A percentile compares a stretch with the other conserved stretches of the same genome.
These are phyloP conservation scores for Fusarium annulatum DNA, from an alignment of 2,329 filamentous ascomycete genomes.

Conservation along the genomic window DNA sequence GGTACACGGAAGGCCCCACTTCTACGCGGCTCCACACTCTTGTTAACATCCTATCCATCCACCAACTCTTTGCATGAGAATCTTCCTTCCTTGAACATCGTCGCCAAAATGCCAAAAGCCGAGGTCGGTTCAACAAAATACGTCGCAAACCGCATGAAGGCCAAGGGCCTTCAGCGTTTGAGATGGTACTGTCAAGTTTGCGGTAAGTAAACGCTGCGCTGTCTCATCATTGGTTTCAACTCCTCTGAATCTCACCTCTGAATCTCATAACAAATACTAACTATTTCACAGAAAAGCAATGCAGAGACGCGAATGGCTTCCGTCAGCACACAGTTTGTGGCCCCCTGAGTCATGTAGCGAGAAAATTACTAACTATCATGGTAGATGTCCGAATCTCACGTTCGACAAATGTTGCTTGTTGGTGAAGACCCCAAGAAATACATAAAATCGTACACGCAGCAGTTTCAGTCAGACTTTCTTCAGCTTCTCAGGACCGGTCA, in stretches of 20 bases:
- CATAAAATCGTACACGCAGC: slow-evolving; percentile 82
- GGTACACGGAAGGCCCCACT: background rate
- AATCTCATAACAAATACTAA: background rate
- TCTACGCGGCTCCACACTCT: slow-evolving; percentile 1
- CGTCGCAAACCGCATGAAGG: slow-evolving; percentile 90
- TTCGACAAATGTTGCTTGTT: slow-evolving; percentile 87
- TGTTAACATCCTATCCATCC: background rate
- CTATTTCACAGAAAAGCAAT: slow-evolving; percentile 54
- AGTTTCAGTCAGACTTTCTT: slow-evolving; percentile 86
- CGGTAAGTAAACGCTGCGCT: slow-evolving; percentile 44
- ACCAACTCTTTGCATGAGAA: background rate
- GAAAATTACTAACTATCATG: slow-evolving; percentile 39
- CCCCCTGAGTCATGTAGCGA: background rate
- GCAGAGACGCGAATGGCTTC: slow-evolving; percentile 88
- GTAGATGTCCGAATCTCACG: slow-evolving; percentile 79
- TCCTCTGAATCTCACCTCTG: background rate
- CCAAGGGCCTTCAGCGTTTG: slow-evolving; percentile 79
- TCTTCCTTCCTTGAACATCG: slow-evolving; percentile 17
- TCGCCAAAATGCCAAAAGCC: slow-evolving; percentile 82
- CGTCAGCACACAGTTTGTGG: slow-evolving; percentile 74
- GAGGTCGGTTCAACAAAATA: slow-evolving; percentile 93
- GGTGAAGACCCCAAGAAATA: slow-evolving; percentile 87
- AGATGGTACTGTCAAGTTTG: slow-evolving; percentile 94
- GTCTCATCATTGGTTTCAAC: background rate
- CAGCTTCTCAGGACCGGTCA: slow-evolving; percentile 83